phyloP scores from a whole-genome alignment of 73 alveolate species.

The Paramecium primaurelia region DNA sequence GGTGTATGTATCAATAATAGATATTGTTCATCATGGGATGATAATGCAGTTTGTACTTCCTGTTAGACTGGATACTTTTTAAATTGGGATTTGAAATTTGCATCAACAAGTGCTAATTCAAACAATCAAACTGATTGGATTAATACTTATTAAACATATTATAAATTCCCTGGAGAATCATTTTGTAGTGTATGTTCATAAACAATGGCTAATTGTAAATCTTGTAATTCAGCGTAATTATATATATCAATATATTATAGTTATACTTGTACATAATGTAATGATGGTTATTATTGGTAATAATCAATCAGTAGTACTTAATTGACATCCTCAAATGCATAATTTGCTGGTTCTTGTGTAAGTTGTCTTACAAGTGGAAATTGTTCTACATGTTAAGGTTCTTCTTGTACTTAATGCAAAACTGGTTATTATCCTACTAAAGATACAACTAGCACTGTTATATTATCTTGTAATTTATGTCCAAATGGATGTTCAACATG shows the following conservation, averaged over 20 bases:
- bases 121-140: neutral
- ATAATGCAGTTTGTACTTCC: neutral
- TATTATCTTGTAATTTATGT: neutral
- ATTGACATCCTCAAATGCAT: neutral
- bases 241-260: neutral
- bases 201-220: neutral
- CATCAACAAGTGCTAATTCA: neutral
- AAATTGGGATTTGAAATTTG: neutral
- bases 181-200: neutral
- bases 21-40: neutral
- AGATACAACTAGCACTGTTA: neutral
- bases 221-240: conserved; percentile 25
- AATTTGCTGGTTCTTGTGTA: neutral
- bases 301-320: neutral
- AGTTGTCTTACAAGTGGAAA: neutral
- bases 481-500: conserved; percentile 26
- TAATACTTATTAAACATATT: neutral
- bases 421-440: neutral
- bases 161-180: neutral
- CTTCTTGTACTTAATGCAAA: neutral
- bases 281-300: conserved; percentile 8
- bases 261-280: conserved; percentile 38
- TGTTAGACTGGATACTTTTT: neutral
- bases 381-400: neutral
- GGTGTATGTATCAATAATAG: neutral